Conservation (phyloP, 2,329 filamentous ascomycete species). For the Beauveria sp. region DNA sequence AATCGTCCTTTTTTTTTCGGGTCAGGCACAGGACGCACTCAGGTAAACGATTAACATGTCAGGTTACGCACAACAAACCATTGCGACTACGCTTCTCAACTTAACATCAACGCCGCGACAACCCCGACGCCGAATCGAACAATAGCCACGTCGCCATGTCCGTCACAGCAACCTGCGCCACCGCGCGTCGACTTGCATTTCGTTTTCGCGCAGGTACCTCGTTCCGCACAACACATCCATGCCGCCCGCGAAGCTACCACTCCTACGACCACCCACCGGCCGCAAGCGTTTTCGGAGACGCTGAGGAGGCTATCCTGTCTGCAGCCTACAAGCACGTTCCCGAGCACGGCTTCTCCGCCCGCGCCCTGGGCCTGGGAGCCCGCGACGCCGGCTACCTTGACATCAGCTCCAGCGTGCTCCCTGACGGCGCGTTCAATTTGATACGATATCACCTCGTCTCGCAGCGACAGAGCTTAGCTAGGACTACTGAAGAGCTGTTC, state of each 20-base stretch:
- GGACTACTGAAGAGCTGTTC: slow-evolving; percentile 32
- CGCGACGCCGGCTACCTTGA: slow-evolving; percentile 80
- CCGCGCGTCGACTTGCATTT: background rate
- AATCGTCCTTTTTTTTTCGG: background rate
- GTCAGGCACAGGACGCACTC: background rate
- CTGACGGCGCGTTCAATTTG: slow-evolving; percentile 72
- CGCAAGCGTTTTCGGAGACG: slow-evolving; percentile 53
- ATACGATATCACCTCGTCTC: slow-evolving; percentile 69
- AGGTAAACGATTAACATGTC: background rate
- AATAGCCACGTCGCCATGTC: background rate
- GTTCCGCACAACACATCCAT: background rate
- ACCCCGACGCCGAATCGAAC: background rate
- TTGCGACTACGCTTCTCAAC: background rate
- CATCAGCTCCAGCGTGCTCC: slow-evolving; percentile 76
- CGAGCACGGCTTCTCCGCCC: slow-evolving; percentile 69
- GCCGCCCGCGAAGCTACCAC: slow-evolving; percentile 49
- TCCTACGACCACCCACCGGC: slow-evolving; percentile 60
- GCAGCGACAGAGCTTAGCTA: slow-evolving; percentile 54
- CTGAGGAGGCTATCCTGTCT: slow-evolving; percentile 70
- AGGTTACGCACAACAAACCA: background rate
- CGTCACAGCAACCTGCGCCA: background rate
- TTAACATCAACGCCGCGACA: background rate
- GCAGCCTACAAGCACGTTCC: slow-evolving; percentile 77
- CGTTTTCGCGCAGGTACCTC: background rate
- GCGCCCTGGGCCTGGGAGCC: slow-evolving; percentile 68